A percentile compares a stretch with the other conserved stretches of the same genome.
phyloP scores from a whole-genome alignment of 441 rosid species.

The Croton laevigatus region DNA sequence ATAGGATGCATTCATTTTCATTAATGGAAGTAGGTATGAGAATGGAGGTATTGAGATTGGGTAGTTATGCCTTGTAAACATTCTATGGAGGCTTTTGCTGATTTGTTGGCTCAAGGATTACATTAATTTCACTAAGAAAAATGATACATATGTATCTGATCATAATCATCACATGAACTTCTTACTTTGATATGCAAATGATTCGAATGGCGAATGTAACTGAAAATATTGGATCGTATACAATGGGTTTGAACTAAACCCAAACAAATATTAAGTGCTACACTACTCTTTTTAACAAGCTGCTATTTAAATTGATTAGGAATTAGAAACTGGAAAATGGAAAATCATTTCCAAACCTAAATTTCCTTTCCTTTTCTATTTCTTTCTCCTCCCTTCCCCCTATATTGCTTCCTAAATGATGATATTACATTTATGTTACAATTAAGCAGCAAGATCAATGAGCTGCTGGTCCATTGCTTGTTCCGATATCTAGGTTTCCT shows the following conservation, averaged over 20 bases:
- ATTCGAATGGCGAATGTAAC: background rate
- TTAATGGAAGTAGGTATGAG: no score
- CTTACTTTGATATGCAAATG: no score
- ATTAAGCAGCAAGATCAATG: slow-evolving; percentile 31
- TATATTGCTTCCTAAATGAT: slow-evolving; percentile 21
- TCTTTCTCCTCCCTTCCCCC: background rate
- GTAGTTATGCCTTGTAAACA: no score
- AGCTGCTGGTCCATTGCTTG: slow-evolving; percentile 36
- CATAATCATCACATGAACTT: background rate
- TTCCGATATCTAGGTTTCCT: slow-evolving; percentile 32
- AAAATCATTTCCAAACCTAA: slow-evolving; percentile 5
- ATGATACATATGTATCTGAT: no score
- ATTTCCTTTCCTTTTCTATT: background rate
- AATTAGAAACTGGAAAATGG: background rate
- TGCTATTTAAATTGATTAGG: background rate
- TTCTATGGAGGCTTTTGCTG: no score
- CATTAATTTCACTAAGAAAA: no score
- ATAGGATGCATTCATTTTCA: no score
- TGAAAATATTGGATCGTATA: background rate
- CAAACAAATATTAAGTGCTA: background rate
- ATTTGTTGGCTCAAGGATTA: no score
- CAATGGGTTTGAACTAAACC: no score
- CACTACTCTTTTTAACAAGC: background rate
- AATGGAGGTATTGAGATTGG: no score
- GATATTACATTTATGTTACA: slow-evolving; percentile 31